These are phyloP conservation scores for Wallemia hederae DNA, from an alignment of 1,284 basidiomycete species.

Conservation along the genomic window DNA sequence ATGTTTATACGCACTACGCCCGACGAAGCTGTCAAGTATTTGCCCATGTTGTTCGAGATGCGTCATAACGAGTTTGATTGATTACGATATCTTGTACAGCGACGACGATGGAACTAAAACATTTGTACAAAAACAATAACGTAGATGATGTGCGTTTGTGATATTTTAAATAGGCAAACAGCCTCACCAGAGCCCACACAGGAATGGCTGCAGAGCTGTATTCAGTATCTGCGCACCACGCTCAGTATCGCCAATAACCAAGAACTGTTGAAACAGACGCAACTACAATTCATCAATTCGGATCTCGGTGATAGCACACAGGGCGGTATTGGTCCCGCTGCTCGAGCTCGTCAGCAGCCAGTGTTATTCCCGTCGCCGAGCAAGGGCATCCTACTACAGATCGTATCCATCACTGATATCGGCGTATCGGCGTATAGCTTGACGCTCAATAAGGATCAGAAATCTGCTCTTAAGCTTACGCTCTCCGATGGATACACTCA, in stretches of 20 bases:
- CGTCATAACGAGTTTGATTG: neutral
- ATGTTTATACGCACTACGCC: slow-evolving; percentile 38
- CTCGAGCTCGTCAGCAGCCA: neutral
- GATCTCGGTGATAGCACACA: neutral
- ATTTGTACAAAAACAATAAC: neutral
- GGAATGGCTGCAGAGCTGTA: neutral
- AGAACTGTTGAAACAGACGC: neutral
- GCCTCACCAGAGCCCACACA: neutral
- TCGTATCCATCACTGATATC: neutral
- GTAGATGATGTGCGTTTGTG: neutral
- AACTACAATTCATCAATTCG: neutral
- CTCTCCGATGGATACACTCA: neutral
- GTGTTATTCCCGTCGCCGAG: neutral
- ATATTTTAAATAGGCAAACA: neutral
- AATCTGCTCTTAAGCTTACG: neutral
- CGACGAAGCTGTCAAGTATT: neutral
- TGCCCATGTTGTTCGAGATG: neutral
- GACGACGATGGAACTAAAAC: neutral
- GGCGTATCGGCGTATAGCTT: neutral
- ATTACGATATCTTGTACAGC: neutral
- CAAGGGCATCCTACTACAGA: neutral
- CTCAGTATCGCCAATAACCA: neutral
- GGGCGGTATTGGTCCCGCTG: neutral
- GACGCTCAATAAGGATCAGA: neutral
- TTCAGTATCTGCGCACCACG: neutral